Percentiles rank a stretch among this genome's conserved stretches.
These are phyloP conservation scores for Backusella tarrabulga DNA, from an alignment of 192 early-diverging fungal genomes.

Conservation along the genomic window DNA sequence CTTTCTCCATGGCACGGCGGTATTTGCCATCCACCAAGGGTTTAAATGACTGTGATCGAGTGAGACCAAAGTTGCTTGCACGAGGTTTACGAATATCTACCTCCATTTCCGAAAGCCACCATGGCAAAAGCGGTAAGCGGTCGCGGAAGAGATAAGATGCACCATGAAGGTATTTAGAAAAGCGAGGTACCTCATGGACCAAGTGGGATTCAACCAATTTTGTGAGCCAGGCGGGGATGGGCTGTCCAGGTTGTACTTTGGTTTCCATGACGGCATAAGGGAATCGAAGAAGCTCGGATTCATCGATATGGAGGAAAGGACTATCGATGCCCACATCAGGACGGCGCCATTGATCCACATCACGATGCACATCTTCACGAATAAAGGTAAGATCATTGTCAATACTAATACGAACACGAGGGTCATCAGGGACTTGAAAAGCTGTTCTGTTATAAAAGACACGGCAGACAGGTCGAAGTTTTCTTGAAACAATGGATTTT, in stretches of 20 bases:
- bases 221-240: conserved; percentile 21
- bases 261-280: conserved; percentile 39
- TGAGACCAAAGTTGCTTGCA: conserved; percentile 31
- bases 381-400: conserved; percentile 95
- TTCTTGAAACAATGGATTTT: conserved; percentile 27
- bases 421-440: conserved; percentile 48
- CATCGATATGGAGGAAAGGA: conserved; percentile 38
- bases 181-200: conserved; percentile 48
- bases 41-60: conserved; percentile 35
- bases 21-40: conserved; percentile 36
- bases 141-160: conserved; percentile 43
- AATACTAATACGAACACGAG: conserved; percentile 79
- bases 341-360: conserved; percentile 50
- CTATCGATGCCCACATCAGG: conserved; percentile 35
- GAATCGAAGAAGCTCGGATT: conserved; percentile 29
- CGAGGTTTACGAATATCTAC: conserved; percentile 50
- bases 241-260: conserved; percentile 22
- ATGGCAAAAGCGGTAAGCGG: conserved; percentile 45
- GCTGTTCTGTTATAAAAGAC: conserved; percentile 35
- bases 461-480: conserved; percentile 22
- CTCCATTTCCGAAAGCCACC: conserved; percentile 55
- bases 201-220: conserved; percentile 39
- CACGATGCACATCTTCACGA: conserved; percentile 83
- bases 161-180: conserved; percentile 50
- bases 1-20: conserved; percentile 25